Evolutionary conservation across 768 basidiomycete species (phyloP), one percentile per base, ranked within the genome.

Genomic region (Pulveroboletus sp.): DNA sequence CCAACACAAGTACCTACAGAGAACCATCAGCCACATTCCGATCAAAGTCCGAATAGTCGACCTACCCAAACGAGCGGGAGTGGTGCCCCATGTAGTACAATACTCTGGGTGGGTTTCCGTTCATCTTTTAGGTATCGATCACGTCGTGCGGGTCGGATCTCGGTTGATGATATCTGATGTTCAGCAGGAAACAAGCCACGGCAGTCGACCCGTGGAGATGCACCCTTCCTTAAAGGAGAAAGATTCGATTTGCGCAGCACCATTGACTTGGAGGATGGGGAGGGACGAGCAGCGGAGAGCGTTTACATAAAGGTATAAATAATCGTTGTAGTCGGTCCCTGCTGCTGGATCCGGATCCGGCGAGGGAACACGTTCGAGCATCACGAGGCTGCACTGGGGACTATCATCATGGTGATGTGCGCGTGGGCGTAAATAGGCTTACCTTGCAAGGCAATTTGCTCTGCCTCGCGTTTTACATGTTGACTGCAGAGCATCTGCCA

Each of bases 1-100:
- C 66, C 7, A 31, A 39, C 35, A 65, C 55, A 7, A 66, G 53
- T 7, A 66, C 55, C 64, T 68, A 37, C 6, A 12, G 5, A n/a
- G 1, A 4, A 36, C 37, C 17, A 18, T 36, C 21, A 37, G 31
- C 42, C 17, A 33, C 21, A 30, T 33, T 2, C 8, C 7, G 18
- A 26, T n/a, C 9, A 17, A 32, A 8, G 21, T 11, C 0, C 18
- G 21, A 21, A 21, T 21, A 21, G 21, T 14, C 8, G 38, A 50
- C 64, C 18, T 38, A 68, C 64, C 64, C 64, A 65, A 18, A 40
- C 39, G 10, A 65, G 58, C 6, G 64, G 64, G 39, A 65, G 58
- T 18, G 64, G 66, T 41, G 56, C 56, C 26, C 66, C 65, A 28
- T 52, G 50, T 15, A 46, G 38, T 14, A 36, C 10, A 27, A 63